These are phyloP conservation scores for Penicillium sp. DNA, from an alignment of 2,329 filamentous ascomycete genomes.

Conservation along the genomic window DNA sequence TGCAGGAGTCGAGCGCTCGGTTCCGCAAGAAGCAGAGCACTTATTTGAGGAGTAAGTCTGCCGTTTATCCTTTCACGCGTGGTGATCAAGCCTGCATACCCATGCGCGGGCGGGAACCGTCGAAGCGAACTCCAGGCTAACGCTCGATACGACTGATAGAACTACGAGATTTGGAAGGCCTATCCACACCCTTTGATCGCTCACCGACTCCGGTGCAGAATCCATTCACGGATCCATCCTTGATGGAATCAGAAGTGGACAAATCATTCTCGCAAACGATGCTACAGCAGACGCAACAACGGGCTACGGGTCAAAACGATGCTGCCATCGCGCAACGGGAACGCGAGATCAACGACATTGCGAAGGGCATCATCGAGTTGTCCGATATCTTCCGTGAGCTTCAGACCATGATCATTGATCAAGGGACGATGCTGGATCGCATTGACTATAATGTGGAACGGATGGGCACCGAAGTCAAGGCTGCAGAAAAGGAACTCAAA, in stretches of 20 bases:
- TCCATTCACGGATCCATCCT: conserved; percentile 78
- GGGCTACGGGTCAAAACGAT: conserved; percentile 66
- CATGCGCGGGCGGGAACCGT: background rate
- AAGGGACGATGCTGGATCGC: conserved; percentile 86
- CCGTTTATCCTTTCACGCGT: background rate
- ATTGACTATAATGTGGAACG: conserved; percentile 98
- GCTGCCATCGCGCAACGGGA: conserved; percentile 86
- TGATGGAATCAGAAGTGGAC: conserved; percentile 92
- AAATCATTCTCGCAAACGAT: conserved; percentile 88
- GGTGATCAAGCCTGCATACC: background rate
- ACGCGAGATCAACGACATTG: conserved; percentile 95
- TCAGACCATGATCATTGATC: conserved; percentile 92
- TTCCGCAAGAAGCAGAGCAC: conserved; percentile 98
- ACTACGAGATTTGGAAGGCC: conserved; percentile 71
- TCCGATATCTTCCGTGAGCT: conserved; percentile 96
- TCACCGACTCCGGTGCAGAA: conserved; percentile 56
- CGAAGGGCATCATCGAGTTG: conserved; percentile 95
- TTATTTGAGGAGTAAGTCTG: conserved; percentile 80
- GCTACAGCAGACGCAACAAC: conserved; percentile 73
- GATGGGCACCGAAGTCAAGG: conserved; percentile 92
- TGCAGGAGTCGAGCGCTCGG: conserved; percentile 86
- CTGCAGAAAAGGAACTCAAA: conserved; percentile 86
- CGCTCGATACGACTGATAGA: conserved; percentile 51
- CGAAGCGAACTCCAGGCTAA: conserved; percentile 8
- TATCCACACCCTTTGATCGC: conserved; percentile 53